Base-by-base conservation (phyloP, 2,329 filamentous ascomycete species). In the Cytospora piceae region DNA sequence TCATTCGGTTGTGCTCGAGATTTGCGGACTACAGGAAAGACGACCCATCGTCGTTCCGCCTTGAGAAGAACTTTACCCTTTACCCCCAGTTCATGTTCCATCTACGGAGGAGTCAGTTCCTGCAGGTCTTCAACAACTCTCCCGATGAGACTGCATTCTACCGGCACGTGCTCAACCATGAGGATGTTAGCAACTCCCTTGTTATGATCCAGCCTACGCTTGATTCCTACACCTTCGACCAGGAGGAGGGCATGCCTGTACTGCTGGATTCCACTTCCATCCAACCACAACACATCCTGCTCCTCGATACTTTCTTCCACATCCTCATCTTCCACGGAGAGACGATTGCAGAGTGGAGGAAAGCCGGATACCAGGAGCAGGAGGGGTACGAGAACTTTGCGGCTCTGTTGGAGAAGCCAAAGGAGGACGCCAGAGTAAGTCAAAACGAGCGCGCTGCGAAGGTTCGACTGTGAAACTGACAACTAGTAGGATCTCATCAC, bases 81-180 rank as follows among this genome's bases (percentile, higher is more conserved):
- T 99, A 99, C 75, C 95, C 95, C 31, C 95, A 99, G 77, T 99
- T 99, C 81, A 99, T 99, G 95, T 99, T 99, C 84, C 95, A 99
- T 78, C 85, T 99, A 68, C 91, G 95, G 72, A 88, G 95, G 78
- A 97, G 93, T 79, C 95, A 98, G 78, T 99, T 99, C 83, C 80
- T 99, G 70, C 95, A 99, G 75, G 94, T 99, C 65, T 99, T 99
- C 86, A 99, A 99, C 83, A 99, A 98, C 78, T 98, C 94, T 0
- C 95, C 95, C 9, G 95, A 99, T 73, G 95, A 99, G 79, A 99
- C 95, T 29, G 95, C 95, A n/a, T 99, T 99, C 79, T 97, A 98
- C 77, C 87, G 95, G 68, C 95, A 99, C 75, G 93, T 99, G 3
- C 84, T 99, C 69, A 96, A 98, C 76, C 94, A 98, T 73, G 95